Evolutionary conservation across 1,284 basidiomycete genomes (phyloP), one percentile per base, ranked within the genome.

Genomic region (Boletus coffeatus): DNA sequence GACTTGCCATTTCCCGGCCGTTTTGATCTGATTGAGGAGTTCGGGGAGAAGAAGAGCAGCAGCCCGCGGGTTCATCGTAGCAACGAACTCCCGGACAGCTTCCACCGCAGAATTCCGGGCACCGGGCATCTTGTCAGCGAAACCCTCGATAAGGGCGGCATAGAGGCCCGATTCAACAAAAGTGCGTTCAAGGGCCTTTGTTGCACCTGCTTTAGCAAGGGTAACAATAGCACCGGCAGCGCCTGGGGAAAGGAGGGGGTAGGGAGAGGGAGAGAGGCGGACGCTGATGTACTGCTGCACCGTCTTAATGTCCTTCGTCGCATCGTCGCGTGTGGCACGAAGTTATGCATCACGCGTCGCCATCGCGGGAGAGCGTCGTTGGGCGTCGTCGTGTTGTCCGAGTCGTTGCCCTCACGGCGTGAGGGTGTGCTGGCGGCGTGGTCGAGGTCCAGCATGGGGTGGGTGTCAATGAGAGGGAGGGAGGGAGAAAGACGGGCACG

Each of bases 1-100:
- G 83, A 98, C 78, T 80, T 99, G 97, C 97, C 96, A 99, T 82
- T 99, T 99, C 74, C 96, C 96, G 74, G 94, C 93, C 71, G 92
- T 93, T 81, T 92, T 92, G 82, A 97, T 92, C 82, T 98, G 90
- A 78, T 93, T 85, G 77, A 99, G 93, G 76, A 99, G 83, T 68
- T 90, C 82, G 65, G 95, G 94, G 74, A 99, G 89, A 74, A 98
- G 78, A 74, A 94, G 85, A 65, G 86, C 83, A 43, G 91, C 81
- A 59, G 89, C 92, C 95, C 96, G 98, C 39, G 92, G 89, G 81
- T 92, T 95, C 89, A 94, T 93, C 69, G 84, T 82, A 72, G 90
- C 81, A 73, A 88, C 89, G 73, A 91, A 90, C 72, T 83, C 81
- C 76, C 87, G 86, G 74, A 96, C 88, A 63, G 96, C 94, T 72